Base-by-base conservation (phyloP, 768 basidiomycete species). In the Hericium erinaceus region DNA sequence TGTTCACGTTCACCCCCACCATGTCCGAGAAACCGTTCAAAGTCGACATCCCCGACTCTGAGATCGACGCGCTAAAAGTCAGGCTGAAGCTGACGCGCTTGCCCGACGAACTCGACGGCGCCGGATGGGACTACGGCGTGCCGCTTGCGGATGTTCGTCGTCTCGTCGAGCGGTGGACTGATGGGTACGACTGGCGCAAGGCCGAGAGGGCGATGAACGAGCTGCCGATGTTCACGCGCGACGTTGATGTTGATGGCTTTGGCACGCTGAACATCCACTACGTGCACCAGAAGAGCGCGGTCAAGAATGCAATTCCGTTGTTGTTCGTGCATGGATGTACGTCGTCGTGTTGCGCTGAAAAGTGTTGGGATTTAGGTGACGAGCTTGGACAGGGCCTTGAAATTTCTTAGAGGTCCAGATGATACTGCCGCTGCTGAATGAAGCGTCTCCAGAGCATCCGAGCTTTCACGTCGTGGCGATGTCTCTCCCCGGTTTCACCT, bases 311-410 rank as follows among this genome's bases (percentile, higher is more conserved):
- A 0, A 78, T 84, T 33, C 80, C 82, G 1, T 62, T 84, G 22
- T 66, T 83, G 26, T 83, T 78, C 54, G 75, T 82, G 37, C 81
- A 83, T 55, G 82, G 82, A 51, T 83, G 81, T 72, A 55, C 26
- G 70, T 70, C 8, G 12, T 16, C 9, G 2, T 18, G 18, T 15
- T 18, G 7, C 28, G 24, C 20, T 48, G 10, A 8, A 15, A n/a
- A 10, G 13, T 15, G 15, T 16, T 13, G 11, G 39, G 5, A 39
- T 6, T 5, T n/a, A 4, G 2, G 7, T 53, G 18, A 41, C 39
- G 13, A 11, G 5, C 18, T 15, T 24, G 52, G 28, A 33, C 56
- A 80, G 81, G 82, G 82, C 79, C 80, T 0, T 80, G 82, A 58
- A 73, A 74, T 50, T 80, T 81, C 64, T 51, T 76, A 26, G 80